A percentile compares a stretch with the other conserved stretches of the same genome.
phyloP scores from a whole-genome alignment of 2,329 filamentous ascomycete species.

The Salinomyces thailandicus region DNA sequence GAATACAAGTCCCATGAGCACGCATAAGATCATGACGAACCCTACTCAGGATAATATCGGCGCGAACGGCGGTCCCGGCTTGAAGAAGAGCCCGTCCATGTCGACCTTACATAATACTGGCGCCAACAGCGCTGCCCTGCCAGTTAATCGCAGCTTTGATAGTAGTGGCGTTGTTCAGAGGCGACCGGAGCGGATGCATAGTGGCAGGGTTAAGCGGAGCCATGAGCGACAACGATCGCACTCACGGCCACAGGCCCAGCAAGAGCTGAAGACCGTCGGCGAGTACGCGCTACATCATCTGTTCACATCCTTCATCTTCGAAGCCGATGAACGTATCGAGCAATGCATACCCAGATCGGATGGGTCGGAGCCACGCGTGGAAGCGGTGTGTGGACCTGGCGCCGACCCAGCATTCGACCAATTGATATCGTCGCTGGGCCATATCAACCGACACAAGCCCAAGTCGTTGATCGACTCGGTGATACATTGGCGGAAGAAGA shows the following conservation, averaged over 20 bases:
- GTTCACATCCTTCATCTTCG: conserved; percentile 91
- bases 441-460: conserved; percentile 88
- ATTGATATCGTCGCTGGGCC: conserved; percentile 81
- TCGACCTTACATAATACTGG: conserved; percentile 18
- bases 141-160: conserved; percentile 21
- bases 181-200: conserved; percentile 37
- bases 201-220: conserved; percentile 54
- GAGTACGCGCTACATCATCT: conserved; percentile 95
- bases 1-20: conserved; percentile 70
- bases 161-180: conserved; percentile 8
- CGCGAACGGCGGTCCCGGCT: conserved; percentile 5
- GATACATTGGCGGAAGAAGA: conserved; percentile 95
- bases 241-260: conserved; percentile 41
- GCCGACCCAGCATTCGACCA: conserved; percentile 87
- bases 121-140: conserved; percentile 10
- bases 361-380: conserved; percentile 73
- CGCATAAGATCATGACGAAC: conserved; percentile 61
- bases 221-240: conserved; percentile 68
- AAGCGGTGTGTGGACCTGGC: conserved; percentile 80
- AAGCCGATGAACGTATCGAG: conserved; percentile 93
- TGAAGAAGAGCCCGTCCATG: conserved; percentile 26
- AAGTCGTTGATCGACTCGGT: conserved; percentile 93
- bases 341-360: conserved; percentile 72
- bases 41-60: conserved; percentile 16
- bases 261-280: conserved; percentile 83